phyloP scores from a whole-genome alignment of 2,329 filamentous ascomycete species.

The Pseudocercospora ulei region DNA sequence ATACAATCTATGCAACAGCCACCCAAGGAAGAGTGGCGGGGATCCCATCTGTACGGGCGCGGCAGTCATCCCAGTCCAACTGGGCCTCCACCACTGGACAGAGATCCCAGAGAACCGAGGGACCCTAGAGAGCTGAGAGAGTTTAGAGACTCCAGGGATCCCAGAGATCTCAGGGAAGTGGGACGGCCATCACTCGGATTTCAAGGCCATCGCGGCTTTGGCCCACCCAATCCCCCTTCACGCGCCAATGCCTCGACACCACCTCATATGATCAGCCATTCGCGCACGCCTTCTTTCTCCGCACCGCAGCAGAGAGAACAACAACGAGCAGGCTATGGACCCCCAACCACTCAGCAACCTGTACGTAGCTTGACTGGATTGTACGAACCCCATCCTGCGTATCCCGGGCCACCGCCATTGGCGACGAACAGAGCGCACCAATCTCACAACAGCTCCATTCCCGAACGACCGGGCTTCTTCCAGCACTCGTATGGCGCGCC shows the following conservation, averaged over 20 bases:
- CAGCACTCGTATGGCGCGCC: conserved; percentile 19
- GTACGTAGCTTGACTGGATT: conserved; percentile 26
- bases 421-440: conserved; percentile 29
- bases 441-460: conserved; percentile 29
- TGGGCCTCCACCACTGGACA: conserved; percentile 25
- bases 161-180: conserved; percentile 19
- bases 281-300: conserved; percentile 31
- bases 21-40: conserved; percentile 27
- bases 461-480: conserved; percentile 21
- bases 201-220: conserved; percentile 27
- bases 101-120: conserved; percentile 24
- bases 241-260: conserved; percentile 34
- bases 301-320: conserved; percentile 24
- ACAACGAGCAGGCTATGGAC: conserved; percentile 17
- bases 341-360: conserved; percentile 22
- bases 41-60: conserved; percentile 19
- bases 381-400: conserved; percentile 26
- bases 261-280: conserved; percentile 30
- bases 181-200: conserved; percentile 23
- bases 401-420: conserved; percentile 25
- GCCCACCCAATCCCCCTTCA: conserved; percentile 26
- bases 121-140: too few relatives aligned
- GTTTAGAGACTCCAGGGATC: too few relatives aligned
- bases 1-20: conserved; percentile 16
- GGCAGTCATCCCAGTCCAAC: conserved; percentile 23